Conservation (phyloP, 2,329 filamentous ascomycete genomes). For the Pseudopyrenochaeta lycopersici region DNA sequence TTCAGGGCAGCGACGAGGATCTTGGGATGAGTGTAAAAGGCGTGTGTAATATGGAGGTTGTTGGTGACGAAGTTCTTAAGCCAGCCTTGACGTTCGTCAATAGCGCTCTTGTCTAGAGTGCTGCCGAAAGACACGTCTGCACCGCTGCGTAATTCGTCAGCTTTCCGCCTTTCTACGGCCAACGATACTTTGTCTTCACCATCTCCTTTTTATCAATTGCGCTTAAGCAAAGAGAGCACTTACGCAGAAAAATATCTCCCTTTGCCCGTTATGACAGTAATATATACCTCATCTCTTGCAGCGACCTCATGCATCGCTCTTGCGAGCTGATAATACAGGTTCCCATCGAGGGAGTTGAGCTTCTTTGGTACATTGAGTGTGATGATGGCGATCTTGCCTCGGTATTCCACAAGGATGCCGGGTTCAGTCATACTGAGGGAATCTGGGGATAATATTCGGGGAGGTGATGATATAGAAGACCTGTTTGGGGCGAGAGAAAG, state of each 20-base stretch:
- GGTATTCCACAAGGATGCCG: conserved; percentile 67
- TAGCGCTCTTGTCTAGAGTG: conserved; percentile 45
- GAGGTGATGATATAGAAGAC: not conserved
- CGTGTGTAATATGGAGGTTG: conserved; percentile 89
- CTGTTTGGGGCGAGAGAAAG: not conserved
- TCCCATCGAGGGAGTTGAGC: conserved; percentile 80
- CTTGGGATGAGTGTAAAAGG: conserved; percentile 94
- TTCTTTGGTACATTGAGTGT: conserved; percentile 87
- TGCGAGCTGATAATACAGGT: conserved; percentile 80
- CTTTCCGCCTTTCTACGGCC: conserved; percentile 4
- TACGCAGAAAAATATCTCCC: conserved; percentile 90
- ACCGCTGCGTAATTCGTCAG: conserved; percentile 63
- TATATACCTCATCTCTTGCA: conserved; percentile 77
- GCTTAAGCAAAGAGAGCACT: conserved; percentile 33
- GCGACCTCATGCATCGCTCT: conserved; percentile 80
- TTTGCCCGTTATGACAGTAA: conserved; percentile 85
- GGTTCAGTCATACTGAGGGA: conserved; percentile 52
- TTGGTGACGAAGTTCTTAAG: conserved; percentile 78
- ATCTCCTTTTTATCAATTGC: no score
- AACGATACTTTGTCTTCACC: no score
- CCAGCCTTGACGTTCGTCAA: conserved; percentile 63
- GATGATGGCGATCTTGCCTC: conserved; percentile 79
- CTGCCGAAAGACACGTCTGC: conserved; percentile 75
- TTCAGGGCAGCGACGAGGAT: conserved; percentile 92
- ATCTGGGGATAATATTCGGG: not conserved